A percentile compares a stretch with the other conserved stretches of the same genome.
phyloP scores from a whole-genome alignment of 2,329 filamentous ascomycete species.

The Trichoderma arundinaceum region DNA sequence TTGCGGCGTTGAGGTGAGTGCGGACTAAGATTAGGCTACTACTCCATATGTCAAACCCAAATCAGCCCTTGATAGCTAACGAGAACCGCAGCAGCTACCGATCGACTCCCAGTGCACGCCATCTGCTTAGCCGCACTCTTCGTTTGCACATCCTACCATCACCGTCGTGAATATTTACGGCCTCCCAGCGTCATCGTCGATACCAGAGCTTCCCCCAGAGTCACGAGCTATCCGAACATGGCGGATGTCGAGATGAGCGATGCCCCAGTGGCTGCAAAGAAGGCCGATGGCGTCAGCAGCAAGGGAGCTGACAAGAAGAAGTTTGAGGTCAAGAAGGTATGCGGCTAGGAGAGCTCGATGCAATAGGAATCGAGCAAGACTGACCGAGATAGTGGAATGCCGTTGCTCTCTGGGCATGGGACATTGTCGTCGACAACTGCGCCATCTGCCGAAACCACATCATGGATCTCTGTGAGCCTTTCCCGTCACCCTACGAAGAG shows the following conservation, averaged over 20 bases:
- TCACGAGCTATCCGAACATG: conserved; percentile 58
- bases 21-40: conserved; percentile 10
- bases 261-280: conserved; percentile 68
- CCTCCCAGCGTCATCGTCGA: background rate
- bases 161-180: background rate
- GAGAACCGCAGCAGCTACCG: background rate
- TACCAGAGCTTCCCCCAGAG: background rate
- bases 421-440: conserved; percentile 99
- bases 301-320: conserved; percentile 79
- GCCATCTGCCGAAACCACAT: conserved; percentile 99
- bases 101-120: background rate
- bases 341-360: conserved; percentile 18
- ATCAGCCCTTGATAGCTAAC: conserved; percentile 23
- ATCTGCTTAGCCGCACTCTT: background rate
- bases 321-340: conserved; percentile 98
- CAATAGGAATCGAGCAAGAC: background rate
- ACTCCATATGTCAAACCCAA: conserved; percentile 3
- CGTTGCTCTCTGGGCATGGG: conserved; percentile 98
- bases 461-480: conserved; percentile 90
- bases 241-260: conserved; percentile 98
- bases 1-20: background rate
- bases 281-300: conserved; percentile 54
- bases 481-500: background rate
- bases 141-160: background rate
- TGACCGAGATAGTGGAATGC: conserved; percentile 81